phyloP scores from a whole-genome alignment of 1,284 basidiomycete genomes.

The Coriolopsis trogii region DNA sequence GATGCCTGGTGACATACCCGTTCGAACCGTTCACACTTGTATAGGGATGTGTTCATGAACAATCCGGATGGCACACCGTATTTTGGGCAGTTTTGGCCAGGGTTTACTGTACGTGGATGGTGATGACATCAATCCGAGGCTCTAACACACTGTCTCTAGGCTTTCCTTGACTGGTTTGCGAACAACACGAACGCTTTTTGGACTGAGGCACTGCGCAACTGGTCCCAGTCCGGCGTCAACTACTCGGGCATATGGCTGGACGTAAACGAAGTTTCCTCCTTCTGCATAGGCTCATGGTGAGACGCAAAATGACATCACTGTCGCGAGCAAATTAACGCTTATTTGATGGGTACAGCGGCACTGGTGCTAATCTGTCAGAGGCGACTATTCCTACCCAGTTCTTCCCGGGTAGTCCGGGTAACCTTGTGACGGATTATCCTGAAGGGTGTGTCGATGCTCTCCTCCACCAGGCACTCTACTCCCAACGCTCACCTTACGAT shows the following conservation, averaged over 20 bases:
- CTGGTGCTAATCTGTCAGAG: slow-evolving; percentile 53
- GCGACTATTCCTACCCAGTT: slow-evolving; percentile 47
- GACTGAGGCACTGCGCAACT: slow-evolving; percentile 47
- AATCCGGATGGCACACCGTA: slow-evolving; percentile 70
- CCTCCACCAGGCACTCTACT: slow-evolving; percentile 1
- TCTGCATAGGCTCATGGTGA: slow-evolving; percentile 67
- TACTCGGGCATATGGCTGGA: slow-evolving; percentile 79
- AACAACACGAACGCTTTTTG: slow-evolving; percentile 48
- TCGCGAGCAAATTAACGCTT: no score
- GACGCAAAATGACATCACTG: no score
- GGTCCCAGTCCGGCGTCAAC: slow-evolving; percentile 57
- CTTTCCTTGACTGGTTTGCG: slow-evolving; percentile 74
- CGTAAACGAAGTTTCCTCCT: slow-evolving; percentile 75
- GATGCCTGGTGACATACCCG: neutral
- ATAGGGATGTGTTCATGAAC: slow-evolving; percentile 62
- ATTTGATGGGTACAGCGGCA: slow-evolving; percentile 58
- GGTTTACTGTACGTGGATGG: slow-evolving; percentile 43
- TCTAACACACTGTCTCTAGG: slow-evolving; percentile 20
- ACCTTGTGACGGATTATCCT: slow-evolving; percentile 57
- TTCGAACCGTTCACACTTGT: neutral
- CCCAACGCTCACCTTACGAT: neutral
- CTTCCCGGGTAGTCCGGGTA: slow-evolving; percentile 56
- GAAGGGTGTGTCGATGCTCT: slow-evolving; percentile 51
- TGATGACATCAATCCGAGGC: neutral
- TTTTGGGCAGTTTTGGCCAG: slow-evolving; percentile 68